Evolutionary conservation across 2,329 filamentous ascomycete species (phyloP), one percentile per base, ranked within the genome.

Genomic region (Biscogniauxia sp.): DNA sequence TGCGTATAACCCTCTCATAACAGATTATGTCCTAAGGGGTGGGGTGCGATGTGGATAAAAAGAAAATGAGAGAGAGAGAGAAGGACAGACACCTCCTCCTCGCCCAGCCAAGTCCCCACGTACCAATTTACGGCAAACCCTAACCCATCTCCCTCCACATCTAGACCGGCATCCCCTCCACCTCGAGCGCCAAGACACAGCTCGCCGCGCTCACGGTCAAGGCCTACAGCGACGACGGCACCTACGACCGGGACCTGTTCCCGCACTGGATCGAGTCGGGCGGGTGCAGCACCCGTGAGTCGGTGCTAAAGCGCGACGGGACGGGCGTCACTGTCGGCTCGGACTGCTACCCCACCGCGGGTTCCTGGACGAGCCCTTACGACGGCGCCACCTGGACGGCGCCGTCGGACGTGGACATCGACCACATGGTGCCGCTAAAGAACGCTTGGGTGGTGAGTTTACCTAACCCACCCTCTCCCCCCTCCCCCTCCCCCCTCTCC

Each of bases 371-470:
- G 52, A 88, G 84, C 50, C 88, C 89, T 0, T 94, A 90, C 72
- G 91, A 93, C 69, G 90, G 89, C 17, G 87, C 78, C 0, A 86
- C 81, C 1, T 92, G 89, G 88, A 88, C 85, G 0, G 78, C 79
- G 0, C 84, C 89, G 1, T 83, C 80, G 25, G 88, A 93, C 67
- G 74, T 95, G 1, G 90, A 94, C 67, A 93, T 94, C 61, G 91
- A 95, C 74, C 91, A 95, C 73, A 81, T 94, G 76, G 89, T 95
- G 2, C 91, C 91, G 0, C 74, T 95, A 61, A 88, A 88, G 70
- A 91, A 93, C 70, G 90, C 90, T 11, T 93, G 90, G 90, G 86
- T 89, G 63, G 84, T 87, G 66, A 70, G 79, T 74, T 4, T n/a
- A n/a, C n/a, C n/a, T n/a, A n/a, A n/a, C n/a, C n/a, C n/a, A n/a